These are phyloP conservation scores for Apophysomyces ossiformis DNA, from an alignment of 371 early-diverging fungal genomes.

Conservation along the genomic window DNA sequence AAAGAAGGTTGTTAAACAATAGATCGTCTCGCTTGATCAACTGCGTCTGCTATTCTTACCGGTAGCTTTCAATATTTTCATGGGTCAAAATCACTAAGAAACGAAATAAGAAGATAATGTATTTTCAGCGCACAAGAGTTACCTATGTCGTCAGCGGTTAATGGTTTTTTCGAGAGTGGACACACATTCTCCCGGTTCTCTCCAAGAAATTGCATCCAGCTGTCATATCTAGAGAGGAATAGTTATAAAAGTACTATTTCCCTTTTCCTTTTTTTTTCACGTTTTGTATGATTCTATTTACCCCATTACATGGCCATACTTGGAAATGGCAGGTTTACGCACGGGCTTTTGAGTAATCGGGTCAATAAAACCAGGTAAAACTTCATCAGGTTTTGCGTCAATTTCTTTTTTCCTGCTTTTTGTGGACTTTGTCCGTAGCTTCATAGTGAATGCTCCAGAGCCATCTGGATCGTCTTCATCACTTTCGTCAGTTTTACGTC, in stretches of 20 bases:
- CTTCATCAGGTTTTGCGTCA: conserved; percentile 1
- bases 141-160: conserved; percentile 86
- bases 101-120: not conserved
- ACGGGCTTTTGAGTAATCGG: conserved; percentile 93
- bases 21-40: not conserved
- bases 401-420: conserved; percentile 3
- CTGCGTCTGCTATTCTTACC: not conserved
- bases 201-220: conserved; percentile 91
- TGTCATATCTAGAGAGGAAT: conserved; percentile 67
- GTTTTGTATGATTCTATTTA: conserved; percentile 26
- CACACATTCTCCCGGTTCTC: conserved; percentile 86
- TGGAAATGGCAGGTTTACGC: conserved; percentile 91
- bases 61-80: conserved; percentile 41
- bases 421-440: conserved; percentile 4
- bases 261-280: not conserved
- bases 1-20: not conserved
- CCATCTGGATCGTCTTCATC: conserved; percentile 10
- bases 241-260: not conserved
- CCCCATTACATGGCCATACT: conserved; percentile 96
- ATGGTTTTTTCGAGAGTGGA: conserved; percentile 91
- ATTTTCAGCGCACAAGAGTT: conserved; percentile 11
- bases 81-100: conserved; percentile 32
- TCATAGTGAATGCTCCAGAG: conserved; percentile 16
- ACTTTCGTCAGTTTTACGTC: not conserved
- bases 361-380: conserved; percentile 88